Base-by-base conservation (phyloP, 257 asterid genomes). In the Voacanga thouarsii region DNA sequence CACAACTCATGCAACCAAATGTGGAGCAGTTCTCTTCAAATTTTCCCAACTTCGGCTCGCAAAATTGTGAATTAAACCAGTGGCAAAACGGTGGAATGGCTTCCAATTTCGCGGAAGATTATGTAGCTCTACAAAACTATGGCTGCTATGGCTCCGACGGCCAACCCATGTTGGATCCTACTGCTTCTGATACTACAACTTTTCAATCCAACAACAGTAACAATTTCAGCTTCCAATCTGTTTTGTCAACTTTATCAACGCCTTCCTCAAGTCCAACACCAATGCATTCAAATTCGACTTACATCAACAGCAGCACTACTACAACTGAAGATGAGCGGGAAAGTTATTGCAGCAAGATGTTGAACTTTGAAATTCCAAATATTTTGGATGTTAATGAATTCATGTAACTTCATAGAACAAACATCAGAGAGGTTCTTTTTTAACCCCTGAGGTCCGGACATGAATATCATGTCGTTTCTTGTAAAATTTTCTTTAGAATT, bases 221-320 rank as follows among this genome's bases (percentile, higher is more conserved):
- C 63, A 84, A 86, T 44, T 86, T 88, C 84, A 65, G 89, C 75
- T 87, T 91, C 79, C 95, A 86, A n/a, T 86, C 90, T 4, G 95
- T 86, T 78, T 28, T 88, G 81, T 92, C 97, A 14, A 87, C 77
- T 83, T 76, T 89, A 14, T 89, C 96, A 49, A 90, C 94, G 9
- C 93, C 96, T 44, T 90, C 97, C 2, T 89, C 98, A 37, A 90
- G 93, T 69, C 88, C 96, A 0, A 77, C 92, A 0, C 82, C 87
- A 39, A 63, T 85, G 81, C 80, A 89, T 80, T 89, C 96, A 3
- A 83, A 74, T 41, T 90, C 92, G 14, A 84, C 78, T 45, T 75
- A 86, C 23, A 47, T 78, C 23, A 79, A 43, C 79, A 78, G 81
- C 84, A 79, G 87, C 81, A 83, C 85, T 75, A 75, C 71, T 41